Percentiles rank a stretch among this genome's conserved stretches.
Conservation (phyloP, 2,329 filamentous ascomycete species). For the Scedosporium boydii region DNA sequence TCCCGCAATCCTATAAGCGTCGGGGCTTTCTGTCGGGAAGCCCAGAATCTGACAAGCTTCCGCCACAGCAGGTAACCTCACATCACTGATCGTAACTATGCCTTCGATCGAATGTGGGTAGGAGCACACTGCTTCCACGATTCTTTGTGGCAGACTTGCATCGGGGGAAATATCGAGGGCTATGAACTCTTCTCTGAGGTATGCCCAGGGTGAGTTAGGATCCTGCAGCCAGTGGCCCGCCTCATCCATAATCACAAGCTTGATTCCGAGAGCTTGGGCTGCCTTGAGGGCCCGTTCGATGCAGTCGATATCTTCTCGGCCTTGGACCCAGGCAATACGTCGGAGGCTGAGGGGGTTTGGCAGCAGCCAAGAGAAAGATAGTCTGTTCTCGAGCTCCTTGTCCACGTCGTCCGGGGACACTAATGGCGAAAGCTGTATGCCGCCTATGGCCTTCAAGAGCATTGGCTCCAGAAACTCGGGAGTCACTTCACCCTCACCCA, state of each 20-base stretch:
- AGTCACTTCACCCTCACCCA: not conserved
- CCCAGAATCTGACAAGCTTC: slow-evolving; percentile 20
- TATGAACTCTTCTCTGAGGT: slow-evolving; percentile 23
- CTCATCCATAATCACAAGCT: slow-evolving; percentile 24
- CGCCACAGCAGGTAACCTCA: slow-evolving; percentile 18
- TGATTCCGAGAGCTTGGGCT: slow-evolving; percentile 24
- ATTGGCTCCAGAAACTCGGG: not conserved
- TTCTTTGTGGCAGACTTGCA: slow-evolving; percentile 15
- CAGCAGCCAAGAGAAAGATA: not conserved
- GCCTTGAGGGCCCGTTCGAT: slow-evolving; percentile 10
- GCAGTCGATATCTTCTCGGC: slow-evolving; percentile 8
- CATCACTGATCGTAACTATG: slow-evolving; percentile 25
- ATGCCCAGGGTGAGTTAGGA: slow-evolving; percentile 9
- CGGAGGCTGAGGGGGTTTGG: not conserved
- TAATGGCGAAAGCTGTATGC: not conserved
- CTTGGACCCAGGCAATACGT: slow-evolving; percentile 9
- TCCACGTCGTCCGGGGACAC: not conserved
- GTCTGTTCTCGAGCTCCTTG: not conserved
- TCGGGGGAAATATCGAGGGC: slow-evolving; percentile 18
- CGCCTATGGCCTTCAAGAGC: not conserved
- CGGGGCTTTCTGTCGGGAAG: slow-evolving; percentile 18
- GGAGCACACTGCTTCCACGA: slow-evolving; percentile 18
- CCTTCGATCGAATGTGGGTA: slow-evolving; percentile 21
- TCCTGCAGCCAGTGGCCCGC: slow-evolving; percentile 28
- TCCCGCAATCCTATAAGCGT: slow-evolving; percentile 18